Evolutionary conservation across 805 yeast genomes (phyloP).

Genomic region (Sungouiella blattae): DNA sequence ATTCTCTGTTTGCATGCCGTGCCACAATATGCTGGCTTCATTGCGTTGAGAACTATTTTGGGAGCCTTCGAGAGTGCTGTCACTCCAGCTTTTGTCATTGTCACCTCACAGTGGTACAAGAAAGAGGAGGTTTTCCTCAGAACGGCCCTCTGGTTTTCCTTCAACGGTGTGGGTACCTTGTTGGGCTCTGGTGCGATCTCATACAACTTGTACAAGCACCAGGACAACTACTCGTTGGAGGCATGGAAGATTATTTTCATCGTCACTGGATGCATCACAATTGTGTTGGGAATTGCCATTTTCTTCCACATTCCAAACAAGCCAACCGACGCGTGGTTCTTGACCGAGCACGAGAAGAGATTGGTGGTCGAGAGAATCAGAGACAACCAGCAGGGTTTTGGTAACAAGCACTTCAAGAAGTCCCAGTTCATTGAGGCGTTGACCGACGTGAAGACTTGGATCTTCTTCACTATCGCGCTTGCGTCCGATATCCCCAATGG

Average conservation of each 20-base stretch:
- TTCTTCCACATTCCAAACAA: conserved; percentile 35
- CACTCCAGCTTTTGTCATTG: conserved; percentile 19
- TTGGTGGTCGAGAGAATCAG: conserved; percentile 19
- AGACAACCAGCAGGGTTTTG: conserved; percentile 41
- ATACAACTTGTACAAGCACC: conserved; percentile 46
- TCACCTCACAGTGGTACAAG: conserved; percentile 58
- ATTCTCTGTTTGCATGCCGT: conserved; percentile 9
- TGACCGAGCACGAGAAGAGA: conserved; percentile 26
- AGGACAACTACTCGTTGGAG: conserved; percentile 35
- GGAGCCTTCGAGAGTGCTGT: conserved; percentile 9
- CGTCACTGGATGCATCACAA: conserved; percentile 29
- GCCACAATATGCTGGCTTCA: conserved; percentile 8
- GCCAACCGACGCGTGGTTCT: conserved; percentile 29
- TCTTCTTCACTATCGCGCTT: conserved; percentile 8
- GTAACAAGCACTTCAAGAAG: conserved; percentile 34
- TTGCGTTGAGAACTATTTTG: conserved; percentile 8
- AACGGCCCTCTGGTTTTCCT: conserved; percentile 32
- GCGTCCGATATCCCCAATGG: conserved; percentile 45
- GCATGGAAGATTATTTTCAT: conserved; percentile 38
- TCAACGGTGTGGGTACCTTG: conserved; percentile 28
- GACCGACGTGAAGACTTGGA: conserved; percentile 34
- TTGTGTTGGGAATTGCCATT: conserved; percentile 12
- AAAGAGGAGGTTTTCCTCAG: conserved; percentile 31
- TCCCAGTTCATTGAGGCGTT: conserved; percentile 36
- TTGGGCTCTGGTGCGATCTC: conserved; percentile 42